Percentiles rank a stretch among this genome's conserved stretches.
These are phyloP conservation scores for Isatis lusitanica DNA, from an alignment of 441 rosid genomes.

Conservation along the genomic window DNA sequence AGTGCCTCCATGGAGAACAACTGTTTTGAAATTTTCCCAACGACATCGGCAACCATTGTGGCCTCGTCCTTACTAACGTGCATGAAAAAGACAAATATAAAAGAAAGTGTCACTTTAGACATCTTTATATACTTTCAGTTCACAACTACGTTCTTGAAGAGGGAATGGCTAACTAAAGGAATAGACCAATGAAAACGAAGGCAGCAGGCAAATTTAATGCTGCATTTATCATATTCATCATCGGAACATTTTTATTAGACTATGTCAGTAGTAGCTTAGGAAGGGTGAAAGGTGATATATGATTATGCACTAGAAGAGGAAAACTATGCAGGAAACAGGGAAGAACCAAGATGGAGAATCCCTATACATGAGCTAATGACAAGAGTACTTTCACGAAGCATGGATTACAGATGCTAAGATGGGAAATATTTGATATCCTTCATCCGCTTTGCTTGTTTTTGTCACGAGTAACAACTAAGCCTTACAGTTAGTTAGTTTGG, in stretches of 20 bases:
- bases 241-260: not conserved
- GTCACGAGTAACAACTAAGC: no score
- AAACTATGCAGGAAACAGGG: not conserved
- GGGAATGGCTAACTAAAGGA: no score
- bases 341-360: not conserved
- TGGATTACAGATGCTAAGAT: no score
- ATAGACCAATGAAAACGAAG: no score
- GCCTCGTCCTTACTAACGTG: slow-evolving; percentile 32
- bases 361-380: not conserved
- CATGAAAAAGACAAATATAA: not conserved
- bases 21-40: not conserved
- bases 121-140: no score
- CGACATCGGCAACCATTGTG: slow-evolving; percentile 30
- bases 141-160: no score
- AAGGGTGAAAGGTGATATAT: not conserved
- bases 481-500: not conserved
- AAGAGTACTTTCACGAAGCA: not conserved
- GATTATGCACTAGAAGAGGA: not conserved
- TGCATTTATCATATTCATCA: no score
- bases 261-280: not conserved
- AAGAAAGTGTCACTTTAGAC: no score
- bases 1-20: not conserved
- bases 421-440: no score
- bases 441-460: no score
- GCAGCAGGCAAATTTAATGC: no score